A percentile compares a stretch with the other conserved stretches of the same genome.
These are phyloP conservation scores for Tricholomella constricta DNA, from an alignment of 768 basidiomycete species.

Conservation along the genomic window DNA sequence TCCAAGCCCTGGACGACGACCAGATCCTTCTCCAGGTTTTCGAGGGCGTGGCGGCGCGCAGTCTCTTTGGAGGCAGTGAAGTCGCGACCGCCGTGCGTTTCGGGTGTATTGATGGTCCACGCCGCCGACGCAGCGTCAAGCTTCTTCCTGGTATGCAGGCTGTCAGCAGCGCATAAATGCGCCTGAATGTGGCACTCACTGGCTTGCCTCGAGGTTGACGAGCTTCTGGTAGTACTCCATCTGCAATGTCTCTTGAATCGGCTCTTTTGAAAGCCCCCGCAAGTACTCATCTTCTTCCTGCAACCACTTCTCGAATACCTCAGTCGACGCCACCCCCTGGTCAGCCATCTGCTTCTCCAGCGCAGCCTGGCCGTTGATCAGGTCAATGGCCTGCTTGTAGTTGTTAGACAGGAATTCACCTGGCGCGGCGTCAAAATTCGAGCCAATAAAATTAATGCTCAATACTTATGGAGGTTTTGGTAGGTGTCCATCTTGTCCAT, in stretches of 20 bases:
- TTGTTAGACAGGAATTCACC: too few relatives aligned
- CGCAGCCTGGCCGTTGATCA: too few relatives aligned
- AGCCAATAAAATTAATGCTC: too few relatives aligned
- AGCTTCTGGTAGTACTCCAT: conserved; percentile 10
- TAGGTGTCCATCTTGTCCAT: too few relatives aligned
- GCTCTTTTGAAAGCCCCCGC: neutral
- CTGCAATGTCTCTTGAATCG: neutral
- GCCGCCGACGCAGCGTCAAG: neutral
- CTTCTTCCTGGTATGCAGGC: neutral
- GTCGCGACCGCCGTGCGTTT: neutral
- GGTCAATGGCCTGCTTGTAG: too few relatives aligned
- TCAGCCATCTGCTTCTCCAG: too few relatives aligned
- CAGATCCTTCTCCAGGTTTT: neutral
- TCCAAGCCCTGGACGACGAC: conserved; percentile 12
- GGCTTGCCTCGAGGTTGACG: neutral
- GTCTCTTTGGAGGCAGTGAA: neutral
- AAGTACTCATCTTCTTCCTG: conserved; percentile 2
- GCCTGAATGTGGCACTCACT: neutral
- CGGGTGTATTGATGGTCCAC: neutral
- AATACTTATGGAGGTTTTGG: too few relatives aligned
- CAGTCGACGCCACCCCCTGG: too few relatives aligned
- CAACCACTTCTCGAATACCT: neutral
- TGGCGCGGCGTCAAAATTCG: too few relatives aligned
- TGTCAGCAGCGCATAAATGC: too few relatives aligned
- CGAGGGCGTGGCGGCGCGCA: neutral